Conservation (phyloP, 768 basidiomycete genomes). For the Trametes maxima region DNA sequence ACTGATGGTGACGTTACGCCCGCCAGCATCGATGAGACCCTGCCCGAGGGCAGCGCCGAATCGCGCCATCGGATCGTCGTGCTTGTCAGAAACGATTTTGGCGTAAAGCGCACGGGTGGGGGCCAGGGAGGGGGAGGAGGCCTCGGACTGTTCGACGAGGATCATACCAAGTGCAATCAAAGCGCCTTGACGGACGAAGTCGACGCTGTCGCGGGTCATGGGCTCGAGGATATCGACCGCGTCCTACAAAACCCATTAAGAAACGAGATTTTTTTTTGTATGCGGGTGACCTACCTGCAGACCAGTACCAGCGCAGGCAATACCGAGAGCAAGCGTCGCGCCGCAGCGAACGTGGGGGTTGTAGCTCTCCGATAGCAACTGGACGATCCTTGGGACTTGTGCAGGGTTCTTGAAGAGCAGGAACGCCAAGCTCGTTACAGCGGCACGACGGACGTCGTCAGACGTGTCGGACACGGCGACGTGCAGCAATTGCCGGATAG, state of each 20-base stretch:
- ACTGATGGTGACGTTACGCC: slow-evolving; percentile 93
- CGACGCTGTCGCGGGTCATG: slow-evolving; percentile 97
- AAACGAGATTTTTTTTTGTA: background rate
- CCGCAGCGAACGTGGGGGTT: slow-evolving; percentile 98
- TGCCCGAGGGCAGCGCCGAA: slow-evolving; percentile 97
- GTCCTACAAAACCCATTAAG: slow-evolving; percentile 52
- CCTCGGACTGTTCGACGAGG: slow-evolving; percentile 94
- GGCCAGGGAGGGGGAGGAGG: slow-evolving; percentile 79
- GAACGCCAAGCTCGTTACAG: slow-evolving; percentile 95
- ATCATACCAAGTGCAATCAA: slow-evolving; percentile 96
- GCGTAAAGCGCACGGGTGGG: slow-evolving; percentile 82
- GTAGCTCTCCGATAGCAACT: slow-evolving; percentile 96
- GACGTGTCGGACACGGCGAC: slow-evolving; percentile 98
- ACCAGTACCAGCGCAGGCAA: slow-evolving; percentile 97
- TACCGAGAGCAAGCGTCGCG: slow-evolving; percentile 93
- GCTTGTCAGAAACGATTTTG: slow-evolving; percentile 93
- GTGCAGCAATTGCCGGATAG: slow-evolving; percentile 88
- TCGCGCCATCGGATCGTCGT: slow-evolving; percentile 98
- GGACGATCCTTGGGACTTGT: slow-evolving; percentile 96
- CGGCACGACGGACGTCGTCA: slow-evolving; percentile 95
- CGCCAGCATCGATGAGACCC: slow-evolving; percentile 97
- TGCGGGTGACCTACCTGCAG: slow-evolving; percentile 63
- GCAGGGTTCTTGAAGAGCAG: slow-evolving; percentile 95
- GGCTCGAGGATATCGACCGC: slow-evolving; percentile 96
- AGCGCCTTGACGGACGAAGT: slow-evolving; percentile 98